Base-by-base conservation (phyloP, 345 rosid species). In the Mangifera indica region DNA sequence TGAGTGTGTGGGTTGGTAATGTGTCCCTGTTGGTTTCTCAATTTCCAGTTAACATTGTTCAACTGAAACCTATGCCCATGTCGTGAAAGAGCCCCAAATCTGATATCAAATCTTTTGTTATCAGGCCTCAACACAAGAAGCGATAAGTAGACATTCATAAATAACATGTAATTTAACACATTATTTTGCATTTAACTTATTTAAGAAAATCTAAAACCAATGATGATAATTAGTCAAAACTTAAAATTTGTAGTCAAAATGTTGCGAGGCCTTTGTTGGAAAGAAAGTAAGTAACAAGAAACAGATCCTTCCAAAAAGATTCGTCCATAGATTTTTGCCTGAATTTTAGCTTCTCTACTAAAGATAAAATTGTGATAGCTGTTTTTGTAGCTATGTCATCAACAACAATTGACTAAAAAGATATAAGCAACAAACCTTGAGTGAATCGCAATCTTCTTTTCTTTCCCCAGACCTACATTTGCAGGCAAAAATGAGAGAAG, bases 361-460 rank as follows among this genome's bases (percentile, higher is more conserved):
- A 1, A 40, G 21, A n/a, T 18, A 10, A 42, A 20, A 62, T n/a
- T 44, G 26, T 40, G 49, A 15, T 11, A 40, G 11, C 9, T 34
- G 21, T 1, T 14, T 40, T 66, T 25, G 49, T 24, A 51, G 58
- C 26, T 51, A 29, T 32, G 4, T 48, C 49, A n/a, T 22, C 63
- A 24, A 48, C 10, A 10, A 20, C 24, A 11, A 45, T 60, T 24
- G 25, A 5, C 73, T 21, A 37, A 25, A 37, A 32, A 68, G 13
- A 68, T 55, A 60, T 12, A 21, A 55, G 37, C 63, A 37, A 56
- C 1, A 25, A 26, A 70, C 18, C 45, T 45, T 10, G 59, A 73
- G 22, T 49, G 53, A 34, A 49, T 63, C 44, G 20, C 42, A 25
- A 56, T 58, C 25, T 24, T 49, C 25, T 51, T 40, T 48, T 48